Conservation (phyloP, 2,329 filamentous ascomycete species). For the Cladophialophora immunda region DNA sequence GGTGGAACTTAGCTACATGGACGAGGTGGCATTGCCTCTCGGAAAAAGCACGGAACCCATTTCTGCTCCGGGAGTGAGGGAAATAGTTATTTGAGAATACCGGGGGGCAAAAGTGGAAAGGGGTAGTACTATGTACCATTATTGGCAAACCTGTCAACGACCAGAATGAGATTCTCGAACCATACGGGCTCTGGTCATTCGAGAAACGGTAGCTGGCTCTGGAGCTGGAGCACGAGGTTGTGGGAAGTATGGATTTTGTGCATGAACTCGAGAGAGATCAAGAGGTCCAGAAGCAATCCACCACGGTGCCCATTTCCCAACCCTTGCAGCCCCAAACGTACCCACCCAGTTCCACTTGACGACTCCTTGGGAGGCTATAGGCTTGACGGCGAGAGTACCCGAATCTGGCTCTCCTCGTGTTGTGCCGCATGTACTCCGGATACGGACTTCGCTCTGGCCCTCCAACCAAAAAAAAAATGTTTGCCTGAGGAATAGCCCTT, state of each 20-base stretch:
- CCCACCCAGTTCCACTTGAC: constrained; percentile 8
- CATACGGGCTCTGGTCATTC: neutral
- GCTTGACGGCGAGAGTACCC: constrained; percentile 16
- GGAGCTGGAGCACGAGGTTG: constrained; percentile 11
- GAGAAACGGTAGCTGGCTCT: neutral
- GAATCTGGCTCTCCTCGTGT: constrained; percentile 3
- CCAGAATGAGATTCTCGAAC: neutral
- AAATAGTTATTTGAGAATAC: constrained; percentile 5
- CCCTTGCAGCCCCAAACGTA: constrained; percentile 2
- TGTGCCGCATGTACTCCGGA: neutral
- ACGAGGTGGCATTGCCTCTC: constrained; percentile 9
- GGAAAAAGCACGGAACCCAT: constrained; percentile 10
- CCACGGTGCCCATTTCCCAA: constrained; percentile 7
- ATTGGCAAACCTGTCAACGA: neutral
- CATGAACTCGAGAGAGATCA: constrained; percentile 18
- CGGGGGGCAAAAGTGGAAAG: neutral
- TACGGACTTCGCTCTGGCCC: neutral
- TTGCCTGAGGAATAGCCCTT: neutral
- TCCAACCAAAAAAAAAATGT: neutral
- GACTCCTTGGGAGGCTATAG: constrained; percentile 1
- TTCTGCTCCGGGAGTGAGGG: constrained; percentile 5
- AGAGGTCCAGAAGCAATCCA: constrained; percentile 26
- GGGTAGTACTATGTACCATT: neutral
- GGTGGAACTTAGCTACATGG: neutral
- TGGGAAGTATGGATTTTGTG: constrained; percentile 18